These are phyloP conservation scores for Actinomortierella wolfii DNA, from an alignment of 371 early-diverging fungal species.

Conservation along the genomic window DNA sequence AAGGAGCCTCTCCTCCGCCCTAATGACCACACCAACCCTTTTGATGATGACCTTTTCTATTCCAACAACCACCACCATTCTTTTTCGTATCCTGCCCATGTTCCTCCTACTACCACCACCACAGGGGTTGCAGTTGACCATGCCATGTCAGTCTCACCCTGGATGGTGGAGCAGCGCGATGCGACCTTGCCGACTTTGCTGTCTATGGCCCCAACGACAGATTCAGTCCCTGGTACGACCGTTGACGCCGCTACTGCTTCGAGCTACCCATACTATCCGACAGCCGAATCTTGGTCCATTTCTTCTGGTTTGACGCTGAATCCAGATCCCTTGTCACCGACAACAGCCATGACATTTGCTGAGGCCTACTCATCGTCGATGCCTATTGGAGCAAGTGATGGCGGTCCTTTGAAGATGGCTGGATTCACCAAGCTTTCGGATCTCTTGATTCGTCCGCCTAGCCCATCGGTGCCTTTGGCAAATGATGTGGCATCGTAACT, in stretches of 20 bases:
- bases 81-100: conserved; percentile 13
- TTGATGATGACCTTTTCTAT: neutral
- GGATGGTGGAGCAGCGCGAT: neutral
- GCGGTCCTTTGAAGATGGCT: conserved; percentile 13
- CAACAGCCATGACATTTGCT: no score
- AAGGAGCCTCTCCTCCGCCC: conserved; percentile 6
- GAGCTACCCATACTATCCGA: neutral
- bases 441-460: conserved; percentile 9
- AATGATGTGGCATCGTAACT: conserved; percentile 1
- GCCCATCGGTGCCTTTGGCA: conserved; percentile 13
- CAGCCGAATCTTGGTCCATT: neutral
- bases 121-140: conserved; percentile 6
- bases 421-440: conserved; percentile 28
- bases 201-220: conserved; percentile 1
- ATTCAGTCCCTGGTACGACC: neutral
- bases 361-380: conserved; percentile 8
- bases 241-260: neutral
- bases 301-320: conserved; percentile 10
- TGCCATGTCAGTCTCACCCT: conserved; percentile 1
- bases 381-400: conserved; percentile 17
- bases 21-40: conserved; percentile 2
- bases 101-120: neutral
- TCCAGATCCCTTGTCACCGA: no score
- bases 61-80: conserved; percentile 10
- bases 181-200: neutral